Evolutionary conservation across 1,139 yeast genomes (phyloP).

Genomic region (Nakaseomyces sp.): DNA sequence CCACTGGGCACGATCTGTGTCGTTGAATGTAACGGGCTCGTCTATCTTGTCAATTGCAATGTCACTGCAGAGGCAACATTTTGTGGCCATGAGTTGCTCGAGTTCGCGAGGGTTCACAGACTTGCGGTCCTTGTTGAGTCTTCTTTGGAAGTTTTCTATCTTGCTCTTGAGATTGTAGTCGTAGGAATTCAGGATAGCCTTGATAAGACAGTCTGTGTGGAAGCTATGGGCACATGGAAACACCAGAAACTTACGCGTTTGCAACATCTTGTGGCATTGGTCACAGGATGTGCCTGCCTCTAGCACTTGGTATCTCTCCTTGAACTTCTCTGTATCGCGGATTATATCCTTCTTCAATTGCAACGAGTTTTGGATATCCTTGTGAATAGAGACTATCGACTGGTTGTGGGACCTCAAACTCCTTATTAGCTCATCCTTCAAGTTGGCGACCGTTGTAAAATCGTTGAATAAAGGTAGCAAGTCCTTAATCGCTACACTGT

Average conservation of each 20-base stretch:
- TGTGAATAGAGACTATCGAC: conserved; percentile 52
- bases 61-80: conserved; percentile 78
- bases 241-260: conserved; percentile 64
- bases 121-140: conserved; percentile 30
- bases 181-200: conserved; percentile 49
- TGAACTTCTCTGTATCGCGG: conserved; percentile 45
- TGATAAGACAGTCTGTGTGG: conserved; percentile 79
- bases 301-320: conserved; percentile 46
- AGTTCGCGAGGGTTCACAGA: conserved; percentile 32
- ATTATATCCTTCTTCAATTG: conserved; percentile 54
- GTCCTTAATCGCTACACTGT: conserved; percentile 66
- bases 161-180: conserved; percentile 61
- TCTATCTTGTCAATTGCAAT: conserved; percentile 64
- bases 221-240: conserved; percentile 89
- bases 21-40: conserved; percentile 35
- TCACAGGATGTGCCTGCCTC: conserved; percentile 83
- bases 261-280: conserved; percentile 56
- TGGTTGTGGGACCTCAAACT: conserved; percentile 68
- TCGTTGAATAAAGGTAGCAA: conserved; percentile 79
- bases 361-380: conserved; percentile 72
- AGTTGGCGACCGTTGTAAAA: conserved; percentile 67
- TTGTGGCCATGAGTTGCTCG: conserved; percentile 52
- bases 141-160: conserved; percentile 47
- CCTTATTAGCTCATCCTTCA: conserved; percentile 73
- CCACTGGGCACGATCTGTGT: conserved; percentile 23